Conservation (phyloP, 225 moss, liverwort and hornwort species). For the Straminergon stramineum region DNA sequence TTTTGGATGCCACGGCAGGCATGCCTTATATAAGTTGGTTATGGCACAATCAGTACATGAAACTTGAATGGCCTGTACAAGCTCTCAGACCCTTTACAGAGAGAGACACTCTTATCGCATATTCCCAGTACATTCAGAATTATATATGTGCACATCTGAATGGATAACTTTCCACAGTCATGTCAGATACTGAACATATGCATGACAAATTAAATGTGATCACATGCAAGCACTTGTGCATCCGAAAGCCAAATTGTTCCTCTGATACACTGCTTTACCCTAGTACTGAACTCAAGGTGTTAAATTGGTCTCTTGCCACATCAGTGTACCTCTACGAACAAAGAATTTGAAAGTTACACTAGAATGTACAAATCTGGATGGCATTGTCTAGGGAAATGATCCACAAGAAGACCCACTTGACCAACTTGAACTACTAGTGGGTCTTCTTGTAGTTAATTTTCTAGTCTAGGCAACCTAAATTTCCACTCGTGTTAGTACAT, state of each 20-base stretch:
- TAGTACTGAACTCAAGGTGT: not conserved
- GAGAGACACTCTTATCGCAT: not conserved
- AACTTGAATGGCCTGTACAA: not conserved
- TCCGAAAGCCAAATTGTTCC: not conserved
- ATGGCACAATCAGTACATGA: not conserved
- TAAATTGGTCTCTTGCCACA: not conserved
- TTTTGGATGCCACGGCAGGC: too few relatives aligned
- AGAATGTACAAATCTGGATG: too few relatives aligned
- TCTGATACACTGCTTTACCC: not conserved
- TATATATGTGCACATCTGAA: not conserved
- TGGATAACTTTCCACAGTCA: not conserved
- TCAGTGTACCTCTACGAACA: too few relatives aligned
- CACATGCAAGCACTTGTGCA: not conserved
- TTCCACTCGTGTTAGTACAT: too few relatives aligned
- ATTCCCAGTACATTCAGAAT: not conserved
- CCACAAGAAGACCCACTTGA: too few relatives aligned
- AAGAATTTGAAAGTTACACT: too few relatives aligned
- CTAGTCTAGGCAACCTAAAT: too few relatives aligned
- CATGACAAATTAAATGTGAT: not conserved
- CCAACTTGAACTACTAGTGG: too few relatives aligned
- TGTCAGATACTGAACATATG: not conserved
- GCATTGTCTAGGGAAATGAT: too few relatives aligned
- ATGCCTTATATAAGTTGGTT: too few relatives aligned
- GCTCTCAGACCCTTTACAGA: not conserved
- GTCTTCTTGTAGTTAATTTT: too few relatives aligned